Evolutionary conservation across 2,329 filamentous ascomycete genomes (phyloP), one percentile per base, ranked within the genome.

Genomic region (Nigrospora sphaerica): DNA sequence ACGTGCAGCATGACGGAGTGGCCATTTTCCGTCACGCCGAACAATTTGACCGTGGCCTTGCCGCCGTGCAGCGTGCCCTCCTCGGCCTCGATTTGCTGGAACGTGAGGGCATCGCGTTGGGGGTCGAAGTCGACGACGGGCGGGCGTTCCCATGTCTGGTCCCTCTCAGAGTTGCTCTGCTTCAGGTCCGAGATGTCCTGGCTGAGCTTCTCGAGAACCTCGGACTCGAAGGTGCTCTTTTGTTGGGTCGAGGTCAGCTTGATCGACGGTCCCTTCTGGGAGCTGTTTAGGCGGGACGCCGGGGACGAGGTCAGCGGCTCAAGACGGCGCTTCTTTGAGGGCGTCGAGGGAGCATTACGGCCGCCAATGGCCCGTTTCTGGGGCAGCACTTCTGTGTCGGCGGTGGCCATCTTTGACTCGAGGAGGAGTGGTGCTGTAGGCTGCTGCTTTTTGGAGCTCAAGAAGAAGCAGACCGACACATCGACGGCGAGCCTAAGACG

Each of bases 1-100:
- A 98, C 91, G 64, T 98, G 93, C 12, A 98, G 74, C 65, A 98
- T 80, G 35, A 95, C 89, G 3, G 93, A 98, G 66, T 98, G 86
- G 45, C 93, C 93, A 50, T 73, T 64, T 57, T 80, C 68, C 2
- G 89, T 95, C 4, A 97, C 90, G 57, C 93, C 93, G 67, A 97
- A 98, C 17, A 98, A 77, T 71, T 93, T 95, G 47, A 98, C 80
- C 0, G 88, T 85, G 0, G 88, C 74, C 60, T 68, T 83, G 17
- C 88, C 88, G 42, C 87, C 87, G 62, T 85, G 72, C 2, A 96
- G 66, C 4, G 82, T 86, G 17, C 93, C 92, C 64, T 98, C 92
- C 62, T 97, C 91, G 1, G 83, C 86, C 60, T 98, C 95, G 55
- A 98, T 98, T 60, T 95, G 86, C 69, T 98, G 93, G 61, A 98